Evolutionary conservation across 2,329 filamentous ascomycete genomes (phyloP).

Genomic region (Diplodia mutila): DNA sequence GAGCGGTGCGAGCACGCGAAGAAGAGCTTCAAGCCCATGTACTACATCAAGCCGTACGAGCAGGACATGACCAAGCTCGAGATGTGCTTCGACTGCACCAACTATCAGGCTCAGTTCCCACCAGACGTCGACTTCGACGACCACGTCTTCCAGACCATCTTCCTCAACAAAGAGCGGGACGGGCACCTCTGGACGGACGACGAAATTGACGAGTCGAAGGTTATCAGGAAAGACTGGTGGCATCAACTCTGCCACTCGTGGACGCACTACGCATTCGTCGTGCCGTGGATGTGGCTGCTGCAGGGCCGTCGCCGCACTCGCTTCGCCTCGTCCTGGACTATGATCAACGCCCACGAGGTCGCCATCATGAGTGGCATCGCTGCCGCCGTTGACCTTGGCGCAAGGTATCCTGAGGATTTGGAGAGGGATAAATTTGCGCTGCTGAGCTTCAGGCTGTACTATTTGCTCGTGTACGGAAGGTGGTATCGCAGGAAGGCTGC

Average conservation of each 20-base stretch:
- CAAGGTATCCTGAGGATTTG: slow-evolving; percentile 64
- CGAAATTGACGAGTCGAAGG: slow-evolving; percentile 62
- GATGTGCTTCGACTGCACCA: slow-evolving; percentile 73
- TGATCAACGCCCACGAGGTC: slow-evolving; percentile 71
- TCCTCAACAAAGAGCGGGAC: slow-evolving; percentile 62
- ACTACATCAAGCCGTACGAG: slow-evolving; percentile 65
- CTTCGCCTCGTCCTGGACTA: slow-evolving; percentile 70
- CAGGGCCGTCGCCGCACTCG: slow-evolving; percentile 66
- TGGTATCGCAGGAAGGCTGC: slow-evolving; percentile 58
- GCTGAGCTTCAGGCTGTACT: slow-evolving; percentile 64
- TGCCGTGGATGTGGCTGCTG: slow-evolving; percentile 73
- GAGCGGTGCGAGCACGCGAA: slow-evolving; percentile 50
- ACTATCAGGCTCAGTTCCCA: slow-evolving; percentile 72
- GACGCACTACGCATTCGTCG: slow-evolving; percentile 67
- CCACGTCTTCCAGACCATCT: slow-evolving; percentile 73
- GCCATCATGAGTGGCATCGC: slow-evolving; percentile 73
- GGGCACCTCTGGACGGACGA: slow-evolving; percentile 62
- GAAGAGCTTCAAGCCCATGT: slow-evolving; percentile 65
- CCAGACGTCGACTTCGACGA: slow-evolving; percentile 59
- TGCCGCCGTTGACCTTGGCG: slow-evolving; percentile 70
- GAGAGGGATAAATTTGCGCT: slow-evolving; percentile 66
- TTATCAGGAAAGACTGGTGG: slow-evolving; percentile 69
- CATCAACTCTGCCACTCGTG: slow-evolving; percentile 67
- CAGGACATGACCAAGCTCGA: slow-evolving; percentile 60
- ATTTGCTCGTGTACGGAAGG: slow-evolving; percentile 62